Base-by-base conservation (phyloP, 1,139 yeast genomes). In the Citeromyces hawaiiensis region DNA sequence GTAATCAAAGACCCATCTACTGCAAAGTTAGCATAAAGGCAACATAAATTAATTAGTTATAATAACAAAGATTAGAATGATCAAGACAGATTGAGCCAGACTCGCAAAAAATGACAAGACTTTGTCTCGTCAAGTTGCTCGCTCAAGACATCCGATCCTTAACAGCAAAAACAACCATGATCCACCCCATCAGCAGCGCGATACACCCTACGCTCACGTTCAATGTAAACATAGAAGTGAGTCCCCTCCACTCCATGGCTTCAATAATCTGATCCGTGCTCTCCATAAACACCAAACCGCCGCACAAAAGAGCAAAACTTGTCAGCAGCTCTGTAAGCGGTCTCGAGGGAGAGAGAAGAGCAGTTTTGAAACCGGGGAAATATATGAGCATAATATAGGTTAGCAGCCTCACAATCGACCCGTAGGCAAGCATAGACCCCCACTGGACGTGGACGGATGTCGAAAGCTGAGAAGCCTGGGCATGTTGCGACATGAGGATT, bases 211-310 rank as follows among this genome's bases (percentile, higher is more conserved):
- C 83, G 44, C 82, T 73, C 35, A 91, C 71, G 55, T 87, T 88
- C 52, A 88, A 72, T 0, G 91, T 83, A 60, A 91, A 88, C 96
- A 91, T 88, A 41, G 83, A 68, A 32, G 93, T 86, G 44, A 77
- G 68, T 2, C 96, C 96, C 53, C 88, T 70, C 58, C 80, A 88
- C 49, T 88, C 91, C 62, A 88, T 68, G 15, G 87, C 86, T 48
- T 74, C 75, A 23, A 91, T 75, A 5, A 86, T 74, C 46, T 93
- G 93, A 51, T 83, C 87, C 38, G 94, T 83, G 43, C 93, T 79
- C 58, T 86, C 87, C 88, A 88, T 86, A 55, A 91, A 91, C 19
- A 91, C 79, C 47, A 83, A 57, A 4, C 98, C 98, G 36, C 98
- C 98, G 46, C 87, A 72, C 19, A 91, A 57, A 46, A 91, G 67